These are phyloP conservation scores for Lecanicillium sp. DNA, from an alignment of 2,329 filamentous ascomycete genomes.

Conservation along the genomic window DNA sequence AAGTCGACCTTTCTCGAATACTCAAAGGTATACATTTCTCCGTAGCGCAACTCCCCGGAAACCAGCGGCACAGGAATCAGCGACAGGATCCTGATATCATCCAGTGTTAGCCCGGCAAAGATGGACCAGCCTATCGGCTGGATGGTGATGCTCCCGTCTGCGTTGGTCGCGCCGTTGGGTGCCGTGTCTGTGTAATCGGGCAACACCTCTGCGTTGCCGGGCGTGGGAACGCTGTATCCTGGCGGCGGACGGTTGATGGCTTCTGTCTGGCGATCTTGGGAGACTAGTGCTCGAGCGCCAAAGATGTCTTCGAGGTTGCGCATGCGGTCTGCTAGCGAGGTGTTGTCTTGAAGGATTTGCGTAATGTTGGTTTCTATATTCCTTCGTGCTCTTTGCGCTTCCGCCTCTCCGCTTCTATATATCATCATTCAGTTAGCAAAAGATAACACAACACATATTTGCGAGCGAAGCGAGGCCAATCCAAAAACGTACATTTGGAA, in stretches of 20 bases:
- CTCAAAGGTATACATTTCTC: conserved; percentile 3
- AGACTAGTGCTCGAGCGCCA: conserved; percentile 6
- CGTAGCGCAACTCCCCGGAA: conserved; percentile 10
- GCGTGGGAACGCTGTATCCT: conserved; percentile 8
- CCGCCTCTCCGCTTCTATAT: conserved; percentile 7
- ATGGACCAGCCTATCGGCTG: conserved; percentile 9
- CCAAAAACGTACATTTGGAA: conserved; percentile 10
- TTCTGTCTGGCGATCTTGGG: conserved; percentile 5
- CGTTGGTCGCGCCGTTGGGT: conserved; percentile 16
- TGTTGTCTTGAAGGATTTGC: conserved; percentile 10
- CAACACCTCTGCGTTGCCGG: conserved; percentile 4
- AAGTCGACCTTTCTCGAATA: conserved; percentile 8
- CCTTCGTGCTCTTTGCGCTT: conserved; percentile 8
- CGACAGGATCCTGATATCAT: conserved; percentile 9
- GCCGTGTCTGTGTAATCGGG: conserved; percentile 12
- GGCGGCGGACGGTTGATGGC: conserved; percentile 8
- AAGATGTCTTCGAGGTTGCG: conserved; percentile 9
- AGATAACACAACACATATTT: too few species aligned
- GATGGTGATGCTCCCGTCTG: conserved; percentile 18
- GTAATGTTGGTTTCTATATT: conserved; percentile 6
- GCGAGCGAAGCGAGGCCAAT: neutral
- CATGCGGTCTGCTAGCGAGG: conserved; percentile 9
- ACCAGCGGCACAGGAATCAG: conserved; percentile 12
- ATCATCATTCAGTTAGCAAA: too few species aligned
- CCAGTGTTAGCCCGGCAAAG: conserved; percentile 12